Base-by-base conservation (phyloP, 192 early-diverging fungal genomes). In the Umbelopsis vinacea region DNA sequence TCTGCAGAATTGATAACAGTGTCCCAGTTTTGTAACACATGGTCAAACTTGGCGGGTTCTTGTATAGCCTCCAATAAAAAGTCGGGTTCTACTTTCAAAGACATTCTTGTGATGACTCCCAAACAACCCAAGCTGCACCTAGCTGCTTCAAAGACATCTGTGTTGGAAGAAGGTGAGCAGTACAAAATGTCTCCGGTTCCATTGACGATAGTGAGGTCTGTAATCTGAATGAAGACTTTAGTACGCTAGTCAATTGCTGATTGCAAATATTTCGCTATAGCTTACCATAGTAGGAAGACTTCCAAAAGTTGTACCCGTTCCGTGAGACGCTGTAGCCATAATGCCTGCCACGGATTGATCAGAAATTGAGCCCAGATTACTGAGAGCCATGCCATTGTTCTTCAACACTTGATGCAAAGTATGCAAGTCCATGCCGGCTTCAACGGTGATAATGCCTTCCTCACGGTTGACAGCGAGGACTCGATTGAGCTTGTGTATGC, bases 341-440 rank as follows among this genome's bases (percentile, higher is more conserved):
- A 87, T 81, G 9, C 92, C 91, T n/a, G 87, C 89, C 2, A 92
- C 75, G 69, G 85, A 88, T 71, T 92, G 91, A 52, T 93, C 92
- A 4, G 90, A 91, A 66, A 93, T 92, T 19, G 90, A 89, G 1
- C 90, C 91, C 24, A 93, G 71, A 70, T 84, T 86, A 75, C 87
- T 89, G 74, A 93, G 68, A 6, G 92, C 90, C 73, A 93, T 57
- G 0, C 76, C 81, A 24, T 88, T 79, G 6, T 87, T 75, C 66
- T 79, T 71, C 26, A 93, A 73, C 67, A 80, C 71, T 10, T 78
- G 50, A 71, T 93, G 87, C 46, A 93, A 73, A 57, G 87, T 76
- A 52, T 88, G 81, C 43, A 93, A 47, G 53, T 85, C 83, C 71
- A 90, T 89, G 15, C 92, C 91, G 3, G 86, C 88, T 66, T 91